Percentiles rank a stretch among this genome's conserved stretches.
phyloP scores from a whole-genome alignment of 2,329 filamentous ascomycete species.

The Beauveria medogensis region DNA sequence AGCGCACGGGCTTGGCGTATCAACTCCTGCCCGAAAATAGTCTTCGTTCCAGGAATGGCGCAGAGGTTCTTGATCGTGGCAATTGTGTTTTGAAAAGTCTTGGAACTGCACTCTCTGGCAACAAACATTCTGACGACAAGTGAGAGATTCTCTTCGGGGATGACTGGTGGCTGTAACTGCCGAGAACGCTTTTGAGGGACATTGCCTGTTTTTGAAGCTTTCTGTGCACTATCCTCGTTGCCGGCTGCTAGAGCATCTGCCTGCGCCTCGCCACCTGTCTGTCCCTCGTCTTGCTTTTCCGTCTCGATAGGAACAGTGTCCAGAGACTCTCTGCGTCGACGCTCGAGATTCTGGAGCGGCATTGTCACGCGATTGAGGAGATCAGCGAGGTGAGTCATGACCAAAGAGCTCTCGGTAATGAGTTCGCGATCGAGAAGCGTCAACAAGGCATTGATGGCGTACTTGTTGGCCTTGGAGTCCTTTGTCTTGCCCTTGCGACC shows the following conservation, averaged over 20 bases:
- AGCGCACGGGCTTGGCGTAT: conserved; percentile 78
- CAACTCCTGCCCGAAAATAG: conserved; percentile 86
- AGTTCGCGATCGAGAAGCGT: conserved; percentile 84
- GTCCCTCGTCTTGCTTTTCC: conserved; percentile 17
- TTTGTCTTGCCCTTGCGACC: conserved; percentile 83
- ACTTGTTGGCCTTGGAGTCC: conserved; percentile 76
- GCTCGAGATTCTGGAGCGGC: conserved; percentile 73
- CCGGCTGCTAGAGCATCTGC: conserved; percentile 12
- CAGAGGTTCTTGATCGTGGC: conserved; percentile 99
- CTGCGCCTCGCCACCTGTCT: conserved; percentile 23
- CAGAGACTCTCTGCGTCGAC: conserved; percentile 68
- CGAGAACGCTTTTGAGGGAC: conserved; percentile 42
- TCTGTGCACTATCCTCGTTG: conserved; percentile 20
- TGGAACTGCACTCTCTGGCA: conserved; percentile 90
- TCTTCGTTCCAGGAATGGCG: conserved; percentile 81
- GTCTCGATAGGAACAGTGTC: conserved; percentile 26
- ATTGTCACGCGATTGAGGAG: conserved; percentile 82
- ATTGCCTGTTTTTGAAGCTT: conserved; percentile 21
- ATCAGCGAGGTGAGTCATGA: conserved; percentile 89
- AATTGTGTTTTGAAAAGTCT: conserved; percentile 95
- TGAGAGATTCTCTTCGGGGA: conserved; percentile 82
- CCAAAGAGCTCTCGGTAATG: conserved; percentile 92
- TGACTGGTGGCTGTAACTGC: conserved; percentile 68
- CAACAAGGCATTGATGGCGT: conserved; percentile 84
- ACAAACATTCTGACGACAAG: conserved; percentile 96